Base-by-base conservation (phyloP, 495 filamentous ascomycete species). In the Penicillium atrosanguineum region DNA sequence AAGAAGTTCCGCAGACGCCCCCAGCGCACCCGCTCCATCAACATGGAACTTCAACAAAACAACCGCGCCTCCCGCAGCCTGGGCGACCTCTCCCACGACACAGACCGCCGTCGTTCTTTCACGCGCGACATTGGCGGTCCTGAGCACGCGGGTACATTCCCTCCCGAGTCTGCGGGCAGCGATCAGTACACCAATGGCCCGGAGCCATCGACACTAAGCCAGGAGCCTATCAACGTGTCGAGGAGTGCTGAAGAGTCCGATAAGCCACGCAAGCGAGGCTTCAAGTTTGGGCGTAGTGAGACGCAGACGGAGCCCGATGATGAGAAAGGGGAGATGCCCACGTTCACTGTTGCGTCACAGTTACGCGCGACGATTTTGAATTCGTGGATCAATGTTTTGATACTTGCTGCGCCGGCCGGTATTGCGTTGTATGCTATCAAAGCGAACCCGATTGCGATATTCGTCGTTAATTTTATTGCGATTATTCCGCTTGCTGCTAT, bases 381-480 rank as follows among this genome's bases (percentile, higher is more conserved):
- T 56, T 91, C 88, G 1, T 93, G 87, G 82, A 86, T 96, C 61
- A 96, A 96, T 63, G 55, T 95, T 12, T 69, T 96, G 14, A 62
- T 95, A n/a, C 31, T 96, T 15, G 84, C 86, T 38, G 90, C 86
- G 8, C 91, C 91, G 6, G 81, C 82, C 12, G 91, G 91, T 57
- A 78, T 95, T 64, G 86, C 78, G 1, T 61, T 90, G 50, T 79
- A 88, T 60, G 89, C 83, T 63, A 74, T 83, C 25, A 48, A 77
- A 19, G 72, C 83, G 23, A 74, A 78, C 52, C 73, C 75, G 2
- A 70, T 87, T 26, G 78, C 72, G 14, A 79, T 91, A n/a, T 95
- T 95, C 62, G 81, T 88, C 23, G 79, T 94, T 60, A 95, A 95
- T 71, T 95, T 95, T 63, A 81, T 94, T 55, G 90, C 90, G 36